Evolutionary conservation across 768 basidiomycete genomes (phyloP).

Genomic region (Tricholoma matsutake): DNA sequence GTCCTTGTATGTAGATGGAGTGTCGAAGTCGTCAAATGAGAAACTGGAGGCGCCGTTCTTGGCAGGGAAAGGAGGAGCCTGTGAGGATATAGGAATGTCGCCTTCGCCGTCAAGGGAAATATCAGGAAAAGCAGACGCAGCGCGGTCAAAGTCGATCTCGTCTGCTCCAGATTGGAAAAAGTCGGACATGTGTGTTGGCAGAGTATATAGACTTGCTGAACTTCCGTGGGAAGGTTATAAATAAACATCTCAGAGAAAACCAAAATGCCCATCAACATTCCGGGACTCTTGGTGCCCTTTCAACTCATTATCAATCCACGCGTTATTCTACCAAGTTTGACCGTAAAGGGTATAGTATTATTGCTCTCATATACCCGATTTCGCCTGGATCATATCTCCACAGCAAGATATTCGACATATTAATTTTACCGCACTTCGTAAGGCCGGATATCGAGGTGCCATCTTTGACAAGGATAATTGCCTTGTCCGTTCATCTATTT

Average conservation of each 20-base stretch:
- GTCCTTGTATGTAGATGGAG: slow-evolving; percentile 34
- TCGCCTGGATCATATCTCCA: slow-evolving; percentile 20
- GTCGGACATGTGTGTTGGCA: slow-evolving; percentile 26
- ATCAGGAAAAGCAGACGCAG: slow-evolving; percentile 83
- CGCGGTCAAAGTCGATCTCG: slow-evolving; percentile 78
- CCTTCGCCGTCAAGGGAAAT: slow-evolving; percentile 69
- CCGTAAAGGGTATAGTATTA: slow-evolving; percentile 56
- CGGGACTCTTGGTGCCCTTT: slow-evolving; percentile 66
- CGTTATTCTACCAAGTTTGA: slow-evolving; percentile 60
- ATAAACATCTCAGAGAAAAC: not conserved
- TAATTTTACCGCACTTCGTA: slow-evolving; percentile 68
- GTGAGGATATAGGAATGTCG: slow-evolving; percentile 44
- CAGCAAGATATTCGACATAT: slow-evolving; percentile 84
- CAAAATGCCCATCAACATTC: slow-evolving; percentile 70
- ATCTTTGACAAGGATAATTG: slow-evolving; percentile 99
- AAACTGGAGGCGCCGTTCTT: slow-evolving; percentile 43
- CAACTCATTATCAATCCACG: slow-evolving; percentile 69
- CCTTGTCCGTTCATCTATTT: slow-evolving; percentile 50
- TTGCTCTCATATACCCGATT: not conserved
- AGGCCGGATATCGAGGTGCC: slow-evolving; percentile 82
- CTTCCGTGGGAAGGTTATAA: slow-evolving; percentile 18
- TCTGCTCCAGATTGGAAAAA: slow-evolving; percentile 35
- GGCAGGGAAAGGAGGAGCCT: slow-evolving; percentile 29
- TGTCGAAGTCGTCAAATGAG: slow-evolving; percentile 66
- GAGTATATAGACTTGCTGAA: slow-evolving; percentile 2